These are phyloP conservation scores for Ophiostoma himal-ulmi DNA, from an alignment of 2,329 filamentous ascomycete genomes.

Conservation along the genomic window DNA sequence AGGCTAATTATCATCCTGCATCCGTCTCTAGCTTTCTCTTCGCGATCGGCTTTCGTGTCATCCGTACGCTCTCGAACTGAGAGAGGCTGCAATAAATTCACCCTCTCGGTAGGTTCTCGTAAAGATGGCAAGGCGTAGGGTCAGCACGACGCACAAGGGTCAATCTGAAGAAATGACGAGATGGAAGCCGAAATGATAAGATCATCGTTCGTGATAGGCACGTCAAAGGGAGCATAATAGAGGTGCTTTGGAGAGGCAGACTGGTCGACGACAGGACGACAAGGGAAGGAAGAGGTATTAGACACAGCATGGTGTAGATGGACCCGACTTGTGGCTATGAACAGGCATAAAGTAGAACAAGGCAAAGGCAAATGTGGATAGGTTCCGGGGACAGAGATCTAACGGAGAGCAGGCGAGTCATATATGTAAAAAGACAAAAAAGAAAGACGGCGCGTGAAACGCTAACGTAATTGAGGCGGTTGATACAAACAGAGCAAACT, in stretches of 20 bases:
- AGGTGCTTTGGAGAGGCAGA: background rate
- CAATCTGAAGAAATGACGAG: background rate
- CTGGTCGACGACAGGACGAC: background rate
- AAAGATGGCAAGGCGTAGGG: background rate
- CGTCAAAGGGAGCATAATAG: background rate
- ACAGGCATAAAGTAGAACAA: conserved; percentile 6
- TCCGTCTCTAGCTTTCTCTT: background rate
- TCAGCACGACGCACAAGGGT: background rate
- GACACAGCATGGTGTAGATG: background rate
- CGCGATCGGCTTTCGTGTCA: background rate
- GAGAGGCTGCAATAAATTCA: background rate
- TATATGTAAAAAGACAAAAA: background rate
- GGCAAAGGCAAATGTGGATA: background rate
- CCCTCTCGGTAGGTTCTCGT: background rate
- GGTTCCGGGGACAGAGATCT: background rate
- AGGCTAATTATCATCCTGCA: background rate
- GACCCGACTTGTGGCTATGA: background rate
- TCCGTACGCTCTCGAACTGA: background rate
- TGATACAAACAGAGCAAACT: background rate
- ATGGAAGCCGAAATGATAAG: background rate
- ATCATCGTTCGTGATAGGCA: background rate
- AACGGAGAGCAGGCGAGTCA: background rate
- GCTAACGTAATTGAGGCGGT: background rate
- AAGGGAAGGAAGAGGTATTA: background rate
- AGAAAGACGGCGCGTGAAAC: background rate